phyloP scores from a whole-genome alignment of 1,139 yeast genomes.

The Blastobotrys petasosporus region DNA sequence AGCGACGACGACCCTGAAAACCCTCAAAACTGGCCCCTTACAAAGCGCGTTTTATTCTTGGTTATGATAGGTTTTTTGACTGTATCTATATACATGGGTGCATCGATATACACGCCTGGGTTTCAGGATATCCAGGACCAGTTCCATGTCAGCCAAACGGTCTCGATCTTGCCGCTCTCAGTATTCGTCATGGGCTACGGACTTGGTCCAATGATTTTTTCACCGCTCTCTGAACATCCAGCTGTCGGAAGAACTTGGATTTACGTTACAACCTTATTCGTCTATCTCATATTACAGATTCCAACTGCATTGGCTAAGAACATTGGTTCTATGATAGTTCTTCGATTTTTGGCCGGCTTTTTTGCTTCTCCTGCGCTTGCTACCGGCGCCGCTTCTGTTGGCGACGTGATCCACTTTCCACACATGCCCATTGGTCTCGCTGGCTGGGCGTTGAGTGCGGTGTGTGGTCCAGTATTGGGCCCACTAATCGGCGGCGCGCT shows the following conservation, averaged over 20 bases:
- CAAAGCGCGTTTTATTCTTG: conserved; percentile 38
- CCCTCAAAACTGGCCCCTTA: conserved; percentile 55
- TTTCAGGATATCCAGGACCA: conserved; percentile 39
- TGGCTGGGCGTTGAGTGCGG: conserved; percentile 49
- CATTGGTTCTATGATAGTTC: conserved; percentile 45
- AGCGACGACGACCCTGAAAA: conserved; percentile 52
- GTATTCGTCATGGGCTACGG: conserved; percentile 57
- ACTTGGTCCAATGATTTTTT: conserved; percentile 47
- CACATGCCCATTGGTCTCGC: conserved; percentile 37
- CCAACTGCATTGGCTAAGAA: conserved; percentile 43
- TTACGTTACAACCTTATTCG: conserved; percentile 47
- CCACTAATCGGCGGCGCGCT: conserved; percentile 64
- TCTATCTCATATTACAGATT: conserved; percentile 53
- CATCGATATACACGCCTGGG: conserved; percentile 59
- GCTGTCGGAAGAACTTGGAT: conserved; percentile 49
- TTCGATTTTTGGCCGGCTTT: conserved; percentile 74
- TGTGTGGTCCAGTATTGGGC: conserved; percentile 58
- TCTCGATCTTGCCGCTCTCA: conserved; percentile 46
- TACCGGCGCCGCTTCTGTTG: conserved; percentile 79
- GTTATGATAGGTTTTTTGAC: conserved; percentile 43
- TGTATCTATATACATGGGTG: conserved; percentile 51
- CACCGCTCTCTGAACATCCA: conserved; percentile 51
- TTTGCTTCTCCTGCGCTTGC: conserved; percentile 82
- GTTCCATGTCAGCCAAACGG: conserved; percentile 39
- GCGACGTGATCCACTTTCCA: conserved; percentile 44